Evolutionary conservation across 2,329 filamentous ascomycete species (phyloP).

Genomic region (Ilyonectria destructans): DNA sequence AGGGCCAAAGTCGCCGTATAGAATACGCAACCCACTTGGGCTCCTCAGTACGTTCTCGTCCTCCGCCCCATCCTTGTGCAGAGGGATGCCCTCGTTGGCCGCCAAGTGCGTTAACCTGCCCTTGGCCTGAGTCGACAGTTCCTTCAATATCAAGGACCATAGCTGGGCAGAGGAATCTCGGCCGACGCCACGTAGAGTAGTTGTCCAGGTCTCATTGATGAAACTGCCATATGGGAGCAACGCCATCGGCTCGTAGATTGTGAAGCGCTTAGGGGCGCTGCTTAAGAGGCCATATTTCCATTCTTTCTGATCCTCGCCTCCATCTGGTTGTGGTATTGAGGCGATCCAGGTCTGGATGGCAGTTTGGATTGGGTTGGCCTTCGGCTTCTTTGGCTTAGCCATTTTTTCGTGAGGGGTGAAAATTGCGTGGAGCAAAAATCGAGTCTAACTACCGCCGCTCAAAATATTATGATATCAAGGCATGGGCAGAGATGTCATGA

Average conservation of each 20-base stretch:
- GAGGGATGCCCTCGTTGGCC: slow-evolving; percentile 74
- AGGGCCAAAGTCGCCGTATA: slow-evolving; percentile 84
- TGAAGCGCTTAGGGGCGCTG: slow-evolving; percentile 71
- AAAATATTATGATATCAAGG: neutral
- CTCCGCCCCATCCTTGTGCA: slow-evolving; percentile 52
- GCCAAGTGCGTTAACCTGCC: slow-evolving; percentile 70
- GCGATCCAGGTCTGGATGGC: slow-evolving; percentile 53
- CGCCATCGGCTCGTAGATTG: slow-evolving; percentile 74
- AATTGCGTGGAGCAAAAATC: slow-evolving; percentile 5
- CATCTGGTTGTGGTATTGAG: slow-evolving; percentile 18
- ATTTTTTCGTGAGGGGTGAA: slow-evolving; percentile 42
- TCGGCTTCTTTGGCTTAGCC: slow-evolving; percentile 45
- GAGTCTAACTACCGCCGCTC: slow-evolving; percentile 2
- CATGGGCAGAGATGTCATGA: neutral
- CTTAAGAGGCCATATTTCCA: slow-evolving; percentile 53
- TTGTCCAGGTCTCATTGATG: slow-evolving; percentile 58
- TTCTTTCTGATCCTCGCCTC: slow-evolving; percentile 20
- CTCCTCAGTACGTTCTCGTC: slow-evolving; percentile 81
- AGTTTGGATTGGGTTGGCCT: slow-evolving; percentile 51
- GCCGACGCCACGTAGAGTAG: slow-evolving; percentile 51
- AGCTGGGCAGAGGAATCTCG: slow-evolving; percentile 54
- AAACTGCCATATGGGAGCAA: slow-evolving; percentile 75
- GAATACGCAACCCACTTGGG: slow-evolving; percentile 78
- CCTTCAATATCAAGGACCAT: slow-evolving; percentile 66
- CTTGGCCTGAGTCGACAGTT: slow-evolving; percentile 61